Percentiles rank a stretch among this genome's conserved stretches.
phyloP scores from a whole-genome alignment of 176 grass and related monocot genomes.

The Zoysia pacifica region DNA sequence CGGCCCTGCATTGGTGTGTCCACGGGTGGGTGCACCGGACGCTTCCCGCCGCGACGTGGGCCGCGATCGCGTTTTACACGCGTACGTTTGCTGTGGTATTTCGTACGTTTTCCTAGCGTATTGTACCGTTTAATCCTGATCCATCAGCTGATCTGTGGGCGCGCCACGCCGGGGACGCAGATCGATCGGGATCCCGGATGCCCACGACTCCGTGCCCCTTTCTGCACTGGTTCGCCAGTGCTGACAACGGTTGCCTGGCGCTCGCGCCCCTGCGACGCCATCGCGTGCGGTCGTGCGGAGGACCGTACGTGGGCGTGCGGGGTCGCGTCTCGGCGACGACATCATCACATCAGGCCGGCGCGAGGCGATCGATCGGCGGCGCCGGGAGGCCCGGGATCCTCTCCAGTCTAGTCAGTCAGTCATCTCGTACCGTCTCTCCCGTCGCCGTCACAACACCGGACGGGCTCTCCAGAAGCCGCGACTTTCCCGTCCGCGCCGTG shows the following conservation, averaged over 20 bases:
- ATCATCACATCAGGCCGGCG: too few relatives aligned
- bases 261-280: too few relatives aligned
- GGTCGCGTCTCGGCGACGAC: too few relatives aligned
- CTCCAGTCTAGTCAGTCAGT: background rate
- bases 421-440: background rate
- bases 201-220: background rate
- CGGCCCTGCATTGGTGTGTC: too few relatives aligned
- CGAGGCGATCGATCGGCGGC: too few relatives aligned
- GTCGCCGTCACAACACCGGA: background rate
- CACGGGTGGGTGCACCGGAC: background rate
- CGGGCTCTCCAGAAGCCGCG: background rate
- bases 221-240: background rate
- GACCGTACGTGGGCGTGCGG: too few relatives aligned
- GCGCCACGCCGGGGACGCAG: background rate
- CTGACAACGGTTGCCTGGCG: too few relatives aligned
- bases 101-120: too few relatives aligned
- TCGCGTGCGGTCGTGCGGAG: too few relatives aligned
- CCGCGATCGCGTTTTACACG: background rate
- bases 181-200: background rate
- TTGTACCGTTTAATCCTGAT: background rate
- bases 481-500: background rate
- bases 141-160: constrained; percentile 6
- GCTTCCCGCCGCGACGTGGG: background rate
- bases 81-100: background rate
- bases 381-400: background rate